Base-by-base conservation (phyloP, 1,284 basidiomycete species). In the Neonothopanus nambi region DNA sequence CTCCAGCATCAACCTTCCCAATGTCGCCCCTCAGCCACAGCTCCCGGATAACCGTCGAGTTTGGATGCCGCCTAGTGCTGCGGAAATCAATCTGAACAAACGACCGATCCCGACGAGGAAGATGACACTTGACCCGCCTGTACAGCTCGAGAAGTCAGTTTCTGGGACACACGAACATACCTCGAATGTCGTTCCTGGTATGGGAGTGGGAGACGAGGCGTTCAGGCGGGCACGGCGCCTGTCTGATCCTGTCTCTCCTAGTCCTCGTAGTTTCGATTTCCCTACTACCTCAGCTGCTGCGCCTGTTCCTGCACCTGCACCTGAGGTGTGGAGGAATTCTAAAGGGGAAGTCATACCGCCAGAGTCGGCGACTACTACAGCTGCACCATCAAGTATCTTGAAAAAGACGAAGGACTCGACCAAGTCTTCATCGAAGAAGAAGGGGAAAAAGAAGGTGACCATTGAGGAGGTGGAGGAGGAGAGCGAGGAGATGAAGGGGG, bases 401-500 rank as follows among this genome's bases (percentile, higher is more conserved):
- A 30, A 46, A 6, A 46, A 33, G 44, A 33, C 33, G 28, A 46
- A 46, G 13, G 17, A n/a, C 3, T 39, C 51, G 18, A 26, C 55
- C 37, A 64, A 65, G 36, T 42, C 52, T 1, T 54, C 63, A 20
- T 70, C 57, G 51, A 58, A 63, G 60, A 66, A 48, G 63, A 42
- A 40, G 35, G 46, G 46, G 28, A 54, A 63, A 23, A 69, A 73
- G 58, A 66, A 65, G 17, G 74, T 75, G 42, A 76, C 68, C n/a
- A 68, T 80, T n/a, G 70, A 74, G 54, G 78, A 80, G 48, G 71
- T 77, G 15, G 67, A 70, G 0, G 76, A 79, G 12, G 72, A 76
- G n/a, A 78, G 79, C 33, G 71, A 65, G 2, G 71, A 72, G 18
- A 52, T 43, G 20, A 63, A 61, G 39, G 56, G 53, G 56, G 57